Percentiles rank a stretch among this genome's conserved stretches.
Evolutionary conservation across 257 asterid genomes (phyloP).

Genomic region (Fraxinus americana): DNA sequence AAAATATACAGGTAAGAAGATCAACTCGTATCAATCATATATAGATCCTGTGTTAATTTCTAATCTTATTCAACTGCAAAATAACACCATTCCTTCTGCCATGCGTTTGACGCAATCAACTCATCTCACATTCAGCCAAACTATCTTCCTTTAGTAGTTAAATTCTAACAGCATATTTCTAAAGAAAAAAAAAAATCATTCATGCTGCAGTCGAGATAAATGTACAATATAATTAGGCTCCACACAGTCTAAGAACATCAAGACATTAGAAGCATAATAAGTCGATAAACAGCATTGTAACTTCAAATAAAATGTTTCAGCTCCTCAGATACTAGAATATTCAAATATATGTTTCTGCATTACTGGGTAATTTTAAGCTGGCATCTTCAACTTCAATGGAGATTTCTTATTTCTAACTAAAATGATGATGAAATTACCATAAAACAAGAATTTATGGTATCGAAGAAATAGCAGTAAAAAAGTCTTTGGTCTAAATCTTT

Average conservation of each 20-base stretch:
- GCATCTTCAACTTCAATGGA: neutral
- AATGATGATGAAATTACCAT: neutral
- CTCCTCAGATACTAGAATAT: neutral
- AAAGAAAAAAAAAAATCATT: no score
- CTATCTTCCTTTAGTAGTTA: neutral
- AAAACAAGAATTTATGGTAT: neutral
- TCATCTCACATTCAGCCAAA: neutral
- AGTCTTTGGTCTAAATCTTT: neutral
- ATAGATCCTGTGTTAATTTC: neutral
- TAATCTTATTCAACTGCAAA: neutral
- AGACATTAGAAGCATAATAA: neutral
- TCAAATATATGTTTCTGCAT: neutral
- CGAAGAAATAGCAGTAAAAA: neutral
- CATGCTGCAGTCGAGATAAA: neutral
- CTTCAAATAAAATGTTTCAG: neutral
- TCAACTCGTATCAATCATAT: neutral
- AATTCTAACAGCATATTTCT: no score
- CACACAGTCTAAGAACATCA: neutral
- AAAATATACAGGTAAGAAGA: slow-evolving; percentile 63
- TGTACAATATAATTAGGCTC: neutral
- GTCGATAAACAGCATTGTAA: neutral
- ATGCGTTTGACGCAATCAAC: neutral
- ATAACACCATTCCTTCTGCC: neutral
- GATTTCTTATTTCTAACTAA: neutral
- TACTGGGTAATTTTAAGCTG: neutral